Evolutionary conservation across 192 early-diverging fungal genomes (phyloP).

Genomic region (Coemansia sp.): DNA sequence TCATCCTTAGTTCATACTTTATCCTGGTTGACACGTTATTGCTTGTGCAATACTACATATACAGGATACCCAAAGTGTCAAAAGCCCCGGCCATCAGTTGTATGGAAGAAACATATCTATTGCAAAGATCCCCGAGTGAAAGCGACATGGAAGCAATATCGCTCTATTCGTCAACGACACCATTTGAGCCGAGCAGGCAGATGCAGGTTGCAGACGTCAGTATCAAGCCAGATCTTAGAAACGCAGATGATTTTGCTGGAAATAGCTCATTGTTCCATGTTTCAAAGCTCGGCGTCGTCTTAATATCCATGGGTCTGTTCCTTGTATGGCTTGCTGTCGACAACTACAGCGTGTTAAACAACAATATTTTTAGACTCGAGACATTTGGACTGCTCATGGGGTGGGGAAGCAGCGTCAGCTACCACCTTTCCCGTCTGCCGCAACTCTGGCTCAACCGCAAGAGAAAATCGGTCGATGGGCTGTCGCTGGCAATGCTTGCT

Average conservation of each 20-base stretch:
- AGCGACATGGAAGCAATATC: neutral
- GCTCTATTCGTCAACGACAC: neutral
- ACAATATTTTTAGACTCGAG: neutral
- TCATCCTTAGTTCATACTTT: conserved; percentile 50
- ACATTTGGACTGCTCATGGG: conserved; percentile 64
- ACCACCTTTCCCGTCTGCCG: conserved; percentile 72
- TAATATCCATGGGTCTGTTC: neutral
- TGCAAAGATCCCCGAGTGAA: neutral
- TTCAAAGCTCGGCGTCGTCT: neutral
- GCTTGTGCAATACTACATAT: conserved; percentile 45
- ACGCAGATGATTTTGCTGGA: neutral
- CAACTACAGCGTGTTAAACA: neutral
- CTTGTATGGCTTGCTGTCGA: conserved; percentile 7
- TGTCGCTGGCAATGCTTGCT: conserved; percentile 75
- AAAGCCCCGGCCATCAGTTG: neutral
- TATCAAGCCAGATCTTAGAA: neutral
- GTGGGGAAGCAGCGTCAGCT: conserved; percentile 67
- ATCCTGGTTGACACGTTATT: conserved; percentile 42
- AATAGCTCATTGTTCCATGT: neutral
- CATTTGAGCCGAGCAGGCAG: neutral
- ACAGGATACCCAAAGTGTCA: conserved; percentile 5
- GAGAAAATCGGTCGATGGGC: conserved; percentile 67
- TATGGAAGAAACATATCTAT: neutral
- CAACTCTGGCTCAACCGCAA: conserved; percentile 73
- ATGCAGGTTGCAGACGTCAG: neutral